Base-by-base conservation (phyloP, 2,329 filamentous ascomycete species). In the Raffaelea albimanens region DNA sequence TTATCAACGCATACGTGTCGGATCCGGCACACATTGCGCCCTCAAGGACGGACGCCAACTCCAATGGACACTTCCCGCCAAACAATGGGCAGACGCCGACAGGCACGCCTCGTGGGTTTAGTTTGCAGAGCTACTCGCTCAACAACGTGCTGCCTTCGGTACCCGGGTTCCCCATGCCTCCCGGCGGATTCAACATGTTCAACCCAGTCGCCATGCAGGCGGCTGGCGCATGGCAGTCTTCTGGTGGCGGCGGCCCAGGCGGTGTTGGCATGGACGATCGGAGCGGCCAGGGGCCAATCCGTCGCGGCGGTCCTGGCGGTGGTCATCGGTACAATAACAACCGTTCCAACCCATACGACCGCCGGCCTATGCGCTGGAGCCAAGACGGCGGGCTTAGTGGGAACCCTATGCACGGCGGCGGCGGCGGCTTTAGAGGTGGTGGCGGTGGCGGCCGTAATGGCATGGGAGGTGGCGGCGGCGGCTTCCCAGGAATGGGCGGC, bases 11-110 rank as follows among this genome's bases (percentile, higher is more conserved):
- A 25, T 98, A 98, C 60, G 89, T 96, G 29, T 74, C 95, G 40
- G 93, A 98, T 59, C 93, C 93, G 38, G 83, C 91, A 11, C 91
- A 95, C 59, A 96, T 98, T 62, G 89, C 89, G 33, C 88, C 93
- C 1, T 94, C 90, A 11, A 80, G 91, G 49, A 93, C 90, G 18
- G 89, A 98, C 68, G 86, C 90, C 34, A 96, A 94, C 61, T 94
- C 86, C 57, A 96, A 96, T 58, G 91, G 91, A 2, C 91, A 96
- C 66, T 96, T 96, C 72, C 89, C 90, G 1, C 79, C 88, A 39
- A 75, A 80, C 43, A 87, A 85, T 57, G 80, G 82, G 19, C 86
- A 91, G 57, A 76, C 82, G 45, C 80, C 82, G 36, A 80, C 83
- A 5, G 91, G 91, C 41, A 96, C 91, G 5, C 91, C 91, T 33